phyloP scores from a whole-genome alignment of 805 yeast genomes.

The Saturnispora ahearnii region DNA sequence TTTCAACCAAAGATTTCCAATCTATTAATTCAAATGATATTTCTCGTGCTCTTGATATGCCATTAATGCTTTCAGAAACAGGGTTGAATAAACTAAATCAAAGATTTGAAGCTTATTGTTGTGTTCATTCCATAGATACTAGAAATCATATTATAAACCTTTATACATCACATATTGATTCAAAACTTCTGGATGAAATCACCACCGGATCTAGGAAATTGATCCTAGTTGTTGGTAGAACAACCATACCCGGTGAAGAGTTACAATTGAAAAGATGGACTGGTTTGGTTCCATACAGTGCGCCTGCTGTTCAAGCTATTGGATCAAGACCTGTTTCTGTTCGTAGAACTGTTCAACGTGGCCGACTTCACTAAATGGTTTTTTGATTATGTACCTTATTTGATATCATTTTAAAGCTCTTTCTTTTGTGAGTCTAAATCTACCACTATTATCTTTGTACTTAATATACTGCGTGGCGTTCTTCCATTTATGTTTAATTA shows the following conservation, averaged over 20 bases:
- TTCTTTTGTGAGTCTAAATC: not conserved
- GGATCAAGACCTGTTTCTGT: conserved; percentile 43
- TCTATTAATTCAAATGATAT: not conserved
- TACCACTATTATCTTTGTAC: not conserved
- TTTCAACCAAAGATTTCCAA: conserved; percentile 21
- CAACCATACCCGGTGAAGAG: conserved; percentile 52
- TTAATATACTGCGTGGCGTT: not conserved
- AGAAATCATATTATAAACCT: conserved; percentile 36
- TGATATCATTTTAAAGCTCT: not conserved
- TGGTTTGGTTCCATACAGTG: conserved; percentile 30
- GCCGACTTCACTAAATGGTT: conserved; percentile 6
- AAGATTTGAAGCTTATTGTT: conserved; percentile 41
- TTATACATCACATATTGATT: conserved; percentile 25
- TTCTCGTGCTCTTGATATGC: conserved; percentile 7
- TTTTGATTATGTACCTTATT: not conserved
- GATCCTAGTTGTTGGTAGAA: conserved; percentile 50
- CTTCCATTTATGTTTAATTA: too few relatives aligned
- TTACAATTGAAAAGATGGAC: conserved; percentile 11
- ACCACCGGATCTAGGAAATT: conserved; percentile 18
- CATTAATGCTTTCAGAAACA: conserved; percentile 21
- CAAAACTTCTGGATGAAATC: conserved; percentile 14
- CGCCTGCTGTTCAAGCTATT: conserved; percentile 29
- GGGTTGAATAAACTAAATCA: conserved; percentile 12
- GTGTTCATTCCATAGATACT: conserved; percentile 58
- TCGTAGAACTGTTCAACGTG: conserved; percentile 39